Evolutionary conservation across 129 eudicot genomes (phyloP).

Genomic region (Lonicera japonica): DNA sequence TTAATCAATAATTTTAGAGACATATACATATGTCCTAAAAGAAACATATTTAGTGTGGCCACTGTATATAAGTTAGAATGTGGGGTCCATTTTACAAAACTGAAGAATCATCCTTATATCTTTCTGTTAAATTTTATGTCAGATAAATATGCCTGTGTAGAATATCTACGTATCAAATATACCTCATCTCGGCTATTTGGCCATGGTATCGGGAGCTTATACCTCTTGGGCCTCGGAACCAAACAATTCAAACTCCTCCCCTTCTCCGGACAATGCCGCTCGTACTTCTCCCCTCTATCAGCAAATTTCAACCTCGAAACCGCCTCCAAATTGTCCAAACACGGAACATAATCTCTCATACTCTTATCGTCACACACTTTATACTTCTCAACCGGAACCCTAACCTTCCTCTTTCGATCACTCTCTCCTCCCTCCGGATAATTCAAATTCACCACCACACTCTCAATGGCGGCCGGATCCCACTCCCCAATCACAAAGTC

Average conservation of each 20-base stretch:
- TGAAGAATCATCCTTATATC: too few relatives aligned
- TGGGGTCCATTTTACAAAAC: too few relatives aligned
- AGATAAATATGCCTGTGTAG: too few relatives aligned
- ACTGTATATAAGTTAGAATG: too few relatives aligned
- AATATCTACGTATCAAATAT: too few relatives aligned
- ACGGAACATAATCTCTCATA: slow-evolving; percentile 63
- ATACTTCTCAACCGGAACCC: slow-evolving; percentile 38
- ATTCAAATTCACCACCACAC: slow-evolving; percentile 22
- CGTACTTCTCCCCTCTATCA: slow-evolving; percentile 57
- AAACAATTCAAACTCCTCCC: slow-evolving; percentile 57
- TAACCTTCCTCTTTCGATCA: slow-evolving; percentile 5
- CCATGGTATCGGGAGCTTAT: slow-evolving; percentile 69
- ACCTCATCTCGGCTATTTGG: slow-evolving; percentile 82
- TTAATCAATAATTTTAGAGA: too few relatives aligned
- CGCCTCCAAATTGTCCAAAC: slow-evolving; percentile 64
- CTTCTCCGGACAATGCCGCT: slow-evolving; percentile 64
- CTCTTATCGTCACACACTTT: slow-evolving; percentile 66
- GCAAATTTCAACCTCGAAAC: slow-evolving; percentile 39
- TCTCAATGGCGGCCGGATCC: slow-evolving; percentile 38
- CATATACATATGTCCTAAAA: too few relatives aligned
- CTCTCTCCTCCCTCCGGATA: slow-evolving; percentile 17
- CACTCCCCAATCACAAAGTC: slow-evolving; percentile 65
- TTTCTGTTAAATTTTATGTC: too few relatives aligned
- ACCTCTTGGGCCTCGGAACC: slow-evolving; percentile 73
- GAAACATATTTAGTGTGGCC: too few relatives aligned